phyloP scores from a whole-genome alignment of 1,139 yeast species.

The Kodamaea sp. region DNA sequence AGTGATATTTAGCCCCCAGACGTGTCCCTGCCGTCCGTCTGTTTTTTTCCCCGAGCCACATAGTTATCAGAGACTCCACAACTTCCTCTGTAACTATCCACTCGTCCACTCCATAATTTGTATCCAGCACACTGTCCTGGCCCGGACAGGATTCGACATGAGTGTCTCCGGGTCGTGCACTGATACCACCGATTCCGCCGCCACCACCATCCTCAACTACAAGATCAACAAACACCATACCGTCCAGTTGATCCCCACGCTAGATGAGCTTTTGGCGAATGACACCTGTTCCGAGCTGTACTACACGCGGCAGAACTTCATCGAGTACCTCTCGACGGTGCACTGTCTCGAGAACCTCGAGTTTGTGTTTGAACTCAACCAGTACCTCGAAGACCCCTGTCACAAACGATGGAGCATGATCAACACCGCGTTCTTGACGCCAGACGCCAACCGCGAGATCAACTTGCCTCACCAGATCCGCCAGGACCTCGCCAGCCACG shows the following conservation, averaged over 20 bases:
- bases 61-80: too few relatives aligned
- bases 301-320: slow-evolving; percentile 20
- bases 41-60: too few relatives aligned
- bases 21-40: too few relatives aligned
- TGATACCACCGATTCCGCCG: slow-evolving; percentile 4
- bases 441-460: slow-evolving; percentile 35
- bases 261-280: slow-evolving; percentile 12
- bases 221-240: slow-evolving; percentile 11
- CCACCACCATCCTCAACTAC: slow-evolving; percentile 12
- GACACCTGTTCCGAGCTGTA: slow-evolving; percentile 3
- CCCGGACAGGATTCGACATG: too few relatives aligned
- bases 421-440: slow-evolving; percentile 25
- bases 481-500: slow-evolving; percentile 13
- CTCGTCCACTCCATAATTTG: too few relatives aligned
- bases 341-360: slow-evolving; percentile 43
- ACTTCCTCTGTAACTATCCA: too few relatives aligned
- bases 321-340: slow-evolving; percentile 26
- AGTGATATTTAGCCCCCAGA: too few relatives aligned
- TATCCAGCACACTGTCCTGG: too few relatives aligned
- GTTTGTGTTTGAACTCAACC: slow-evolving; percentile 33
- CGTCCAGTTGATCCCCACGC: slow-evolving; percentile 13
- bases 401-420: slow-evolving; percentile 27
- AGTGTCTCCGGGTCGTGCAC: slow-evolving; percentile 6
- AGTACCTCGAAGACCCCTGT: slow-evolving; percentile 19
- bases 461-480: slow-evolving; percentile 31